phyloP scores from a whole-genome alignment of 169 alveolate species.

The Eimeria falciformis region DNA sequence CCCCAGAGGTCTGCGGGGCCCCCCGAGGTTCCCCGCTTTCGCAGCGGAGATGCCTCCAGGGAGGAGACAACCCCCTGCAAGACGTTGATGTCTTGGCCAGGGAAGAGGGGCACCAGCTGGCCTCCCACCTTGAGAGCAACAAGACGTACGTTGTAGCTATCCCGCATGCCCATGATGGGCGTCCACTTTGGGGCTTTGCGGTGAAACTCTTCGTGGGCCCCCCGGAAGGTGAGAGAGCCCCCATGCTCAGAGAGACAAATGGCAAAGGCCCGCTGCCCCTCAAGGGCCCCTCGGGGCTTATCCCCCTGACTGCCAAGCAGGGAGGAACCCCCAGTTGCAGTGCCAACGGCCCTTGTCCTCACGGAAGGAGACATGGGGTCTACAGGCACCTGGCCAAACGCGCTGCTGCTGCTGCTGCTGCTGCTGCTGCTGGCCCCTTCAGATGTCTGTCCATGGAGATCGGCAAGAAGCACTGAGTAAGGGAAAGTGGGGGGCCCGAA shows the following conservation, averaged over 20 bases:
- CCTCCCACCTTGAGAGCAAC: neutral
- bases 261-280: slow-evolving; percentile 57
- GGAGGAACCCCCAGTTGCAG: slow-evolving; percentile 10
- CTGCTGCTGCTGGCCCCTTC: neutral
- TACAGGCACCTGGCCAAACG: neutral
- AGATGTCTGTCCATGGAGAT: neutral
- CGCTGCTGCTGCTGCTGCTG: neutral
- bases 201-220: slow-evolving; percentile 60
- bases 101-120: neutral
- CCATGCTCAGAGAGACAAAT: slow-evolving; percentile 66
- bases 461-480: slow-evolving; percentile 28
- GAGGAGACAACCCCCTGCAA: neutral
- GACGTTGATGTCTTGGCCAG: neutral
- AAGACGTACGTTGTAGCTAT: slow-evolving; percentile 29
- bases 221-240: slow-evolving; percentile 33
- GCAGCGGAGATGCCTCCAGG: too few species aligned
- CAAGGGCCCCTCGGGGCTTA: neutral
- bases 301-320: neutral
- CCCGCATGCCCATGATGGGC: slow-evolving; percentile 20
- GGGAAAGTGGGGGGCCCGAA: slow-evolving; percentile 76
- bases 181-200: neutral
- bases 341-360: neutral
- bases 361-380: slow-evolving; percentile 49
- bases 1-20: slow-evolving; percentile 17
- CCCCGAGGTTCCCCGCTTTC: neutral